Evolutionary conservation across 805 yeast species (phyloP), one percentile per base, ranked within the genome.

Genomic region (Pichia occidentalis): DNA sequence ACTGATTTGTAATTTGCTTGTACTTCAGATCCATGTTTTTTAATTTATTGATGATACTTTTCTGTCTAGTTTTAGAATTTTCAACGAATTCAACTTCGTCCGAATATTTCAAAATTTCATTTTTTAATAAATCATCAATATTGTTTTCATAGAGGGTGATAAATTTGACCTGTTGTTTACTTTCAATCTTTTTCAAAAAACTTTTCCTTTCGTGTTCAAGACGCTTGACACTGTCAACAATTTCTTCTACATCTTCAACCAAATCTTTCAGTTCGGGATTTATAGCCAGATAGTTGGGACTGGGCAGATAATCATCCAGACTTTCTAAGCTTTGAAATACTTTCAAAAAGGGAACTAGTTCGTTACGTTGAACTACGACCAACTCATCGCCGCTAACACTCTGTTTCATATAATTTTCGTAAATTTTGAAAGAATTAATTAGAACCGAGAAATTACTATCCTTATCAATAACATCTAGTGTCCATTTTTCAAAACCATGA

Each of bases 371-470:
- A 3, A 59, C 53, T 5, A 56, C 48, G 0, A 85, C 71, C 2
- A 70, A 60, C 3, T 56, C 56, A 56, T 87, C 95, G 7, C 92
- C 83, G 4, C 61, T 51, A 21, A 61, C 57, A 1, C 95, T 92
- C 44, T 75, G 75, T 1, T 51, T 48, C 13, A 82, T 54, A 49
- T 77, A 80, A 3, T 50, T 53, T 23, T 64, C 65, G 52, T 80
- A 61, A 16, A 68, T 68, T 2, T 53, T 50, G 2, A 78, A 51
- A 34, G 69, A 69, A 4, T 57, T 56, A 32, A 59, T 46, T 4
- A 71, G 54, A 2, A 59, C 64, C 5, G 29, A 29, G 7, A 36
- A 37, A 1, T 54, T 45, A 8, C 71, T 69, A 1, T 76, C 73
- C 4, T 56, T 68, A 9, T 52, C 47, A 1, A 87, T 73, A 0